A percentile compares a stretch with the other conserved stretches of the same genome.
Conservation (phyloP, 495 filamentous ascomycete species). For the Aspergillus affinis region DNA sequence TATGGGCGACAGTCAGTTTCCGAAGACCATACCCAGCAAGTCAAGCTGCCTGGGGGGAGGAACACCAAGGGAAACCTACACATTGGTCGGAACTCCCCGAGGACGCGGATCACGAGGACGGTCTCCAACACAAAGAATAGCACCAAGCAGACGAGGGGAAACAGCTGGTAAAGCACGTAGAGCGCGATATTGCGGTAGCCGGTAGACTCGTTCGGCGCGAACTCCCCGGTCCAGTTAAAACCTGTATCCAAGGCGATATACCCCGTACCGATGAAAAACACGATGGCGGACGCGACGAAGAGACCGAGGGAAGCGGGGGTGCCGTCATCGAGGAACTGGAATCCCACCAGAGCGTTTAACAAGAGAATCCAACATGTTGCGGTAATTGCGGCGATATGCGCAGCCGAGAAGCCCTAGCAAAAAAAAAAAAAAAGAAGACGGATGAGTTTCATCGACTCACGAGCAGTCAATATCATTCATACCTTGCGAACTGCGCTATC, state of each 20-base stretch:
- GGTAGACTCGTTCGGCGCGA: slow-evolving; percentile 51
- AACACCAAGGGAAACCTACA: slow-evolving; percentile 47
- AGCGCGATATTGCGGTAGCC: slow-evolving; percentile 78
- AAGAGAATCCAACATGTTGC: slow-evolving; percentile 89
- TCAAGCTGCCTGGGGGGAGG: too few species aligned
- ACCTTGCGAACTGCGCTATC: slow-evolving; percentile 58
- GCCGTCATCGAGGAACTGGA: slow-evolving; percentile 90
- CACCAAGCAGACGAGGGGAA: slow-evolving; percentile 83
- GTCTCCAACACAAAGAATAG: slow-evolving; percentile 81
- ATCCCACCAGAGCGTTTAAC: slow-evolving; percentile 89
- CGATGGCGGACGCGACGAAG: slow-evolving; percentile 63
- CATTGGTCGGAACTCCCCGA: slow-evolving; percentile 88
- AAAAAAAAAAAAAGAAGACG: slow-evolving; percentile 13
- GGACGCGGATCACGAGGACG: slow-evolving; percentile 75
- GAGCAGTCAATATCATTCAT: slow-evolving; percentile 12
- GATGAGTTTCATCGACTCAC: background rate
- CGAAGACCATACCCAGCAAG: background rate
- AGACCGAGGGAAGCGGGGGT: slow-evolving; percentile 80
- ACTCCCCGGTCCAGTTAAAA: slow-evolving; percentile 80
- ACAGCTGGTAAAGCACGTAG: slow-evolving; percentile 91
- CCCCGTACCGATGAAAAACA: slow-evolving; percentile 84
- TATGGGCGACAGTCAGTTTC: slow-evolving; percentile 31
- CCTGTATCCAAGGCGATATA: slow-evolving; percentile 96
- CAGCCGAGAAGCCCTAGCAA: slow-evolving; percentile 82
- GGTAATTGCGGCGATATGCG: slow-evolving; percentile 85